These are phyloP conservation scores for Syzygium syzygioides DNA, from an alignment of 441 rosid species.

Conservation along the genomic window DNA sequence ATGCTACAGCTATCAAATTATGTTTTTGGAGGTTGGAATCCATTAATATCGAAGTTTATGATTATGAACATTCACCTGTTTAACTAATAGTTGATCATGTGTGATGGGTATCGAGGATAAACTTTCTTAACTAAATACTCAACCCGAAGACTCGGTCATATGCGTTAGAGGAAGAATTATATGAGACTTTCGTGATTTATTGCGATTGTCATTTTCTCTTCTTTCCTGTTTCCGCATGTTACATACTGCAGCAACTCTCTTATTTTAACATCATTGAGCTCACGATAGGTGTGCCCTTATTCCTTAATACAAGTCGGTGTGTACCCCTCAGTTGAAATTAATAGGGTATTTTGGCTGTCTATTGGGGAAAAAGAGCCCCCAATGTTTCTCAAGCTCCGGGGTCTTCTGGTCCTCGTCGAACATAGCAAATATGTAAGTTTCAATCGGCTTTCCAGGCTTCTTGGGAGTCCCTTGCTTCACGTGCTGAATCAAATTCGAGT, in stretches of 20 bases:
- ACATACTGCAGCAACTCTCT: neutral
- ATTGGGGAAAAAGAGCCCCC: conserved; percentile 39
- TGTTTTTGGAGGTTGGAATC: neutral
- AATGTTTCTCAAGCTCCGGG: conserved; percentile 34
- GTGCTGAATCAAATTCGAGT: conserved; percentile 34
- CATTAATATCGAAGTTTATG: neutral
- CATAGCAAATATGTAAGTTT: conserved; percentile 47
- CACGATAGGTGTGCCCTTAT: neutral
- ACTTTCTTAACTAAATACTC: neutral
- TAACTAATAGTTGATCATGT: neutral
- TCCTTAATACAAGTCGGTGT: neutral
- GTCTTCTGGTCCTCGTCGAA: conserved; percentile 34
- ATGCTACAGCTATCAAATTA: neutral
- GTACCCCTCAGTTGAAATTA: conserved; percentile 19
- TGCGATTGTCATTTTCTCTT: neutral
- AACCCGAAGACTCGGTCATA: neutral
- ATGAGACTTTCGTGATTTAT: neutral
- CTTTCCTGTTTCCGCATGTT: neutral
- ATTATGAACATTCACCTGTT: neutral
- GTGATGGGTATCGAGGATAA: neutral
- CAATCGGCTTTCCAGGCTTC: conserved; percentile 34
- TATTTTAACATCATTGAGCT: neutral
- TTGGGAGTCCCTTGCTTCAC: conserved; percentile 43
- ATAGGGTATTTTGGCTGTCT: conserved; percentile 31
- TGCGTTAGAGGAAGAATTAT: neutral